Evolutionary conservation across 371 early-diverging fungal genomes (phyloP).

Genomic region (Mortierella sp.): DNA sequence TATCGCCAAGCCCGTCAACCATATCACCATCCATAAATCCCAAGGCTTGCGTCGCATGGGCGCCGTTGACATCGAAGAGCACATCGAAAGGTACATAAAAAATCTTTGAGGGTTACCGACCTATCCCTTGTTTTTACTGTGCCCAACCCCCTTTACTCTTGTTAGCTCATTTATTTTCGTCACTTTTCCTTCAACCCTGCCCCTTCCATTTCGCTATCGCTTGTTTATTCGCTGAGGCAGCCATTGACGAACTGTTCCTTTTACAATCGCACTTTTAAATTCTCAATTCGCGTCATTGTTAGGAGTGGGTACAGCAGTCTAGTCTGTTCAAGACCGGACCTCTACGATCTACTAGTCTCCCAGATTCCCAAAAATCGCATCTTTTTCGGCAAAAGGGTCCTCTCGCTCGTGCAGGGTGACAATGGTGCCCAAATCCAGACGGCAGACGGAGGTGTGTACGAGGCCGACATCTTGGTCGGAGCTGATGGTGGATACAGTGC

Average conservation of each 20-base stretch:
- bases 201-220: neutral
- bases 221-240: no score
- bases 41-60: slow-evolving; percentile 3
- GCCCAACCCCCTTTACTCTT: neutral
- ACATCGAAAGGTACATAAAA: neutral
- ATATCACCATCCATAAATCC: neutral
- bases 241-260: no score
- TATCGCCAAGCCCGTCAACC: neutral
- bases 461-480: neutral
- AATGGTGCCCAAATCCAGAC: slow-evolving; percentile 1
- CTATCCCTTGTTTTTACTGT: neutral
- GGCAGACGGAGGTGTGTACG: neutral
- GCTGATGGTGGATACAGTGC: slow-evolving; percentile 4
- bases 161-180: neutral
- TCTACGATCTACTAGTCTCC: neutral
- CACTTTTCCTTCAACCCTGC: no score
- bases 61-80: neutral
- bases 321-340: neutral
- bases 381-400: neutral
- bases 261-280: no score
- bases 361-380: neutral
- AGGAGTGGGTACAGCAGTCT: neutral
- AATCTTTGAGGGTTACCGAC: no score
- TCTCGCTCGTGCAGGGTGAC: neutral
- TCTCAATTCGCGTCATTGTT: neutral